Conservation (phyloP, 768 basidiomycete species). For the Plicaturopsis crispa region DNA sequence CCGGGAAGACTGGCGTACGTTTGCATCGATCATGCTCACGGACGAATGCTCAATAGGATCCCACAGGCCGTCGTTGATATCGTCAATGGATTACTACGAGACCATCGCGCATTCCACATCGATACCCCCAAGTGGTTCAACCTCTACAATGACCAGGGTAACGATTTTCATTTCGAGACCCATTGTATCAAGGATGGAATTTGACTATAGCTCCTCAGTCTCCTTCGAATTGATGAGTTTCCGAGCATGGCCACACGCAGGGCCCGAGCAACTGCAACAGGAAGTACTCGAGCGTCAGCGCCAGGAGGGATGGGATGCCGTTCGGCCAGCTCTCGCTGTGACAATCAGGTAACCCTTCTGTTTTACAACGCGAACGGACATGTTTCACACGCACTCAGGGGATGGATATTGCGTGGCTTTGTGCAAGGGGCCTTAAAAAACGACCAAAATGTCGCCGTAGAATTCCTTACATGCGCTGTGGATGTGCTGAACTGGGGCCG, state of each 20-base stretch:
- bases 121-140: conserved; percentile 23
- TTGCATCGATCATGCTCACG: not conserved
- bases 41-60: not conserved
- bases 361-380: too few species aligned
- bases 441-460: conserved; percentile 16
- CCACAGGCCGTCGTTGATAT: conserved; percentile 22
- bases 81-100: conserved; percentile 30
- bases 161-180: not conserved
- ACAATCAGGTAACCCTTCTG: conserved; percentile 26
- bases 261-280: conserved; percentile 22
- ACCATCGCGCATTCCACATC: conserved; percentile 31
- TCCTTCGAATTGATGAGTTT: conserved; percentile 18
- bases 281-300: conserved; percentile 19
- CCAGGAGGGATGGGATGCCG: conserved; percentile 15
- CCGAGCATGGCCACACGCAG: conserved; percentile 26
- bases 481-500: conserved; percentile 37
- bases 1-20: not conserved
- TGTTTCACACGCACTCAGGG: conserved; percentile 15
- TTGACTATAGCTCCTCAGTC: conserved; percentile 13
- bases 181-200: conserved; percentile 1
- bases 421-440: conserved; percentile 14
- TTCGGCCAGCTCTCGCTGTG: conserved; percentile 26
- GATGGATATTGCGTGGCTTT: conserved; percentile 33
- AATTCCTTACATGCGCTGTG: conserved; percentile 26
- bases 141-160: conserved; percentile 28